Percentiles rank a stretch among this genome's conserved stretches.
Conservation (phyloP, 805 yeast species). For the Pachysolen tannophilus region DNA sequence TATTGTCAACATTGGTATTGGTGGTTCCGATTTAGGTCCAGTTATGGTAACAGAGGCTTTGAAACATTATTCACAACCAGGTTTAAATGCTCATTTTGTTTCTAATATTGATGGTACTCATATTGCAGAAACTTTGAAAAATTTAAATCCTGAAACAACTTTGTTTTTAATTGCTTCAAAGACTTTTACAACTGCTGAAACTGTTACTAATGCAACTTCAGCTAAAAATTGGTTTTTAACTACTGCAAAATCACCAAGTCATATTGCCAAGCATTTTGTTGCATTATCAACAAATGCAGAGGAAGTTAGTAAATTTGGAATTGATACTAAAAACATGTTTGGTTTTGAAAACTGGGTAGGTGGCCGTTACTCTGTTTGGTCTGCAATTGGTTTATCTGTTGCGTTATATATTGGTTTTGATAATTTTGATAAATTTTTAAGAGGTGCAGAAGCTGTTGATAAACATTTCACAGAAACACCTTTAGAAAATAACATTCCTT, state of each 20-base stretch:
- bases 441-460: slow-evolving; percentile 98
- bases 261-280: slow-evolving; percentile 95
- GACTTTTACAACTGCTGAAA: slow-evolving; percentile 99
- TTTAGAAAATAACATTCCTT: slow-evolving; percentile 85
- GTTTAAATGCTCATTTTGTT: slow-evolving; percentile 81
- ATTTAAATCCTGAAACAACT: slow-evolving; percentile 82
- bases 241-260: slow-evolving; percentile 53
- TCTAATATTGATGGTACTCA: slow-evolving; percentile 99
- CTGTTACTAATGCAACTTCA: slow-evolving; percentile 89
- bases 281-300: slow-evolving; percentile 90
- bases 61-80: slow-evolving; percentile 75
- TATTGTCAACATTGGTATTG: slow-evolving; percentile 96
- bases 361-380: slow-evolving; percentile 99
- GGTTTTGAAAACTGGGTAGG: slow-evolving; percentile 99
- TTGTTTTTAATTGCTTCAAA: slow-evolving; percentile 89
- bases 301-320: slow-evolving; percentile 93
- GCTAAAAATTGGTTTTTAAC: slow-evolving; percentile 91
- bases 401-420: slow-evolving; percentile 94
- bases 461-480: slow-evolving; percentile 81
- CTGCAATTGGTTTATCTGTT: slow-evolving; percentile 94
- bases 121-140: slow-evolving; percentile 81
- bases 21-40: slow-evolving; percentile 98
- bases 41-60: slow-evolving; percentile 99
- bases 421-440: slow-evolving; percentile 83
- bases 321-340: slow-evolving; percentile 96